Evolutionary conservation across 257 asterid genomes (phyloP), one percentile per base, ranked within the genome.

Genomic region (Penstemon davidsonii): DNA sequence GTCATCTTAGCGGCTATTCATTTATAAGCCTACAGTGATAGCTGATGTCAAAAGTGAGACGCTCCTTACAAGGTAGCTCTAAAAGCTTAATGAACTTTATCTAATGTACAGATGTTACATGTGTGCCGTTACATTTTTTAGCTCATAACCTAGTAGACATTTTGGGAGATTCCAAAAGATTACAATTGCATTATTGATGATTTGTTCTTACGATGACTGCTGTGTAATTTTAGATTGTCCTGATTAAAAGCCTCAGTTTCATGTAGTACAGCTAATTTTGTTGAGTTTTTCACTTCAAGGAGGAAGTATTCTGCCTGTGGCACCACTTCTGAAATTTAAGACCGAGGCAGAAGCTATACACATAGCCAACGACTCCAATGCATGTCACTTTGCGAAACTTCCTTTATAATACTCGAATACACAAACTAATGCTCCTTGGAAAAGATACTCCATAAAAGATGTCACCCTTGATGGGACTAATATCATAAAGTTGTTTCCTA

Each of bases 281-380:
- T 62, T 68, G 40, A 66, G 52, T 47, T 58, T 72, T 56, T 47
- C 53, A 37, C 65, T 70, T 64, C 74, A 90, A 90, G 78, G 95
- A 91, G 82, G 99, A 91, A 82, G 90, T 87, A 70, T 91, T 94
- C 78, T 98, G 49, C 99, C 98, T 58, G 98, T 94, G 67, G 99
- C 97, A 4, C 98, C 99, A n/a, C 94, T 94, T 69, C 73, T 87
- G 77, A 92, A 87, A 75, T 94, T 94, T 76, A 94, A 87, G 74
- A 91, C 98, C 0, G 96, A 91, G 76, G 98, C 89, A 68, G 99
- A 91, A 77, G 99, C 96, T 67, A 86, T 94, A 78, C 80, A 41
- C 75, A 73, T 83, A 80, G 96, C 99, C 73, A 93, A 93, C 64
- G 90, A 94, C 81, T 88, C 96, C 46, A 91, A 78, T 80, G 97